Percentiles rank a stretch among this genome's conserved stretches.
Evolutionary conservation across 495 filamentous ascomycete genomes (phyloP).

Genomic region (Daldinia loculata): DNA sequence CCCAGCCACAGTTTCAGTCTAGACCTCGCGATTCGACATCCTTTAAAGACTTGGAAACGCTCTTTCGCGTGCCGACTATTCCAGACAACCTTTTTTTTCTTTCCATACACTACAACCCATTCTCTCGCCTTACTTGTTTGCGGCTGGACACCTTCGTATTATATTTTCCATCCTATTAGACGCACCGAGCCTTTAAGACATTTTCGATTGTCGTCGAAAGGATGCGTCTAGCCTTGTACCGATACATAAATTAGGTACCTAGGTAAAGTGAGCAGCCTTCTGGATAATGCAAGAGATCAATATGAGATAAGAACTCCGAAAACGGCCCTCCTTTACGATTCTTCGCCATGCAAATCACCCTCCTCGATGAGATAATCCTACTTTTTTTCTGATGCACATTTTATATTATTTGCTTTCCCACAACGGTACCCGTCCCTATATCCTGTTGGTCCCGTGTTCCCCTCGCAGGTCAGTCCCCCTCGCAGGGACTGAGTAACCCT

Average conservation of each 20-base stretch:
- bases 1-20: conserved; percentile 38
- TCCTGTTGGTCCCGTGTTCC: conserved; percentile 7
- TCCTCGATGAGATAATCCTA: conserved; percentile 30
- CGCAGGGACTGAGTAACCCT: neutral
- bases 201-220: conserved; percentile 20
- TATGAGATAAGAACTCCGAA: conserved; percentile 40
- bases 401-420: conserved; percentile 2
- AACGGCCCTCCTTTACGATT: conserved; percentile 42
- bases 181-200: neutral
- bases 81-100: conserved; percentile 25
- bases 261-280: conserved; percentile 10
- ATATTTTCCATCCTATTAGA: conserved; percentile 2
- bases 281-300: conserved; percentile 28
- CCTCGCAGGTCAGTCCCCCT: too few species aligned
- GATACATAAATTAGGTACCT: conserved; percentile 20
- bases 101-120: conserved; percentile 7
- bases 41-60: conserved; percentile 23
- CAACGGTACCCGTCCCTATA: conserved; percentile 7
- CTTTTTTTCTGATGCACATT: conserved; percentile 18
- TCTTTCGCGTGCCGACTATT: conserved; percentile 18
- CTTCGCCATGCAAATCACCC: conserved; percentile 24
- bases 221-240: conserved; percentile 7
- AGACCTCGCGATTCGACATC: conserved; percentile 30
- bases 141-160: conserved; percentile 17
- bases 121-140: conserved; percentile 16